These are phyloP conservation scores for Alliaria petiolata DNA, from an alignment of 345 rosid species.

Conservation along the genomic window DNA sequence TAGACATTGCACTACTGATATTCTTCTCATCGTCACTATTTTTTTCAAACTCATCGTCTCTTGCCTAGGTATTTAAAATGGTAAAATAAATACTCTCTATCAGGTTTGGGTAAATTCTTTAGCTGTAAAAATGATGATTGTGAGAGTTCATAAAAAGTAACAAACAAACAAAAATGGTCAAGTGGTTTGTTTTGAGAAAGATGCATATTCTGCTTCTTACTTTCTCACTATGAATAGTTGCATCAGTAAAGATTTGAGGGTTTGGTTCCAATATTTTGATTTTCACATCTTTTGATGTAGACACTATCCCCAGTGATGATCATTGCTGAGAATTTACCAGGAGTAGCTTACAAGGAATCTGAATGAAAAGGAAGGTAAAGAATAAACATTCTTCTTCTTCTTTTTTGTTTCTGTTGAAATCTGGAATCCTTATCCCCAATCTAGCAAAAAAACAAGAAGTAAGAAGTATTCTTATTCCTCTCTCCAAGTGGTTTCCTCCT, in stretches of 20 bases:
- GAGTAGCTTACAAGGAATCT: conserved; percentile 39
- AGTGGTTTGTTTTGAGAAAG: neutral
- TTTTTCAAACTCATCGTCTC: neutral
- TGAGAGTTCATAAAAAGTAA: neutral
- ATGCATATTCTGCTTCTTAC: neutral
- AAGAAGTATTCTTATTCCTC: conserved; percentile 39
- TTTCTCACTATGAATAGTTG: neutral
- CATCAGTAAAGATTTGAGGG: conserved; percentile 18
- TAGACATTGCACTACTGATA: conserved; percentile 35
- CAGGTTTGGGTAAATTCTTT: neutral
- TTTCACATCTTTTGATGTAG: conserved; percentile 37
- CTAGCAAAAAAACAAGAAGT: conserved; percentile 19
- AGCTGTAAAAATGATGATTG: neutral
- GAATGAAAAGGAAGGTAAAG: conserved; percentile 9
- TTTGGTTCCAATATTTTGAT: conserved; percentile 33
- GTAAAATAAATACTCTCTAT: neutral
- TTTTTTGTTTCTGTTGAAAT: conserved; percentile 15
- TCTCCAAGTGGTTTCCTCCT: conserved; percentile 41
- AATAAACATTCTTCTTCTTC: conserved; percentile 22
- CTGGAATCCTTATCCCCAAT: conserved; percentile 44
- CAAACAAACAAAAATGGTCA: neutral
- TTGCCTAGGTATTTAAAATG: conserved; percentile 4
- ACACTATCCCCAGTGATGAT: conserved; percentile 53
- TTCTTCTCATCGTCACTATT: conserved; percentile 23
- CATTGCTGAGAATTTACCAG: conserved; percentile 49